Percentiles rank a stretch among this genome's conserved stretches.
phyloP scores from a whole-genome alignment of 2,329 filamentous ascomycete genomes.

The Colletotrichum somersetense region DNA sequence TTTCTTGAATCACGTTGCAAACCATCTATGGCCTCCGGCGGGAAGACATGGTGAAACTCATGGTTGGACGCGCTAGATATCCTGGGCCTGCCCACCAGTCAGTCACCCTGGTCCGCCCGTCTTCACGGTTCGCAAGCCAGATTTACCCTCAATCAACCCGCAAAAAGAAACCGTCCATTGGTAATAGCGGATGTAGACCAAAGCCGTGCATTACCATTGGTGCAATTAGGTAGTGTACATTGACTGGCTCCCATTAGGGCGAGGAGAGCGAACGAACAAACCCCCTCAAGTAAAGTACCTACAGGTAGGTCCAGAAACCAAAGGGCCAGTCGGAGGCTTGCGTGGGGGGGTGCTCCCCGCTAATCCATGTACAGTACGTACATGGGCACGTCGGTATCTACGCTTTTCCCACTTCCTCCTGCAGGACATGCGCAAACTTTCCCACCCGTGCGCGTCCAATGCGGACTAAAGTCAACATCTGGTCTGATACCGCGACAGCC shows the following conservation, averaged over 20 bases:
- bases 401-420: constrained; percentile 36
- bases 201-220: constrained; percentile 15
- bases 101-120: constrained; percentile 1
- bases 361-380: background rate
- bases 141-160: constrained; percentile 1
- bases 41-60: constrained; percentile 39
- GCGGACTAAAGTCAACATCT: constrained; percentile 34
- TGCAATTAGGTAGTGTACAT: background rate
- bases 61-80: constrained; percentile 25
- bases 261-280: background rate
- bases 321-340: constrained; percentile 1
- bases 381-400: constrained; percentile 9
- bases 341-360: constrained; percentile 22
- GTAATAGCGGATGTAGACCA: background rate
- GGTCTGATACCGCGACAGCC: constrained; percentile 37
- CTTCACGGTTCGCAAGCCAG: constrained; percentile 20
- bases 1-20: constrained; percentile 23
- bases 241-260: background rate
- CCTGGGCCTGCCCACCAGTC: background rate
- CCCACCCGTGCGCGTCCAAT: constrained; percentile 35
- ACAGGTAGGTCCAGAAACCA: constrained; percentile 1
- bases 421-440: constrained; percentile 40
- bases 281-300: background rate
- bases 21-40: constrained; percentile 26
- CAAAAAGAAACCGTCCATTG: background rate